Evolutionary conservation across 441 rosid species (phyloP).

Genomic region (Eruca vesicaria): DNA sequence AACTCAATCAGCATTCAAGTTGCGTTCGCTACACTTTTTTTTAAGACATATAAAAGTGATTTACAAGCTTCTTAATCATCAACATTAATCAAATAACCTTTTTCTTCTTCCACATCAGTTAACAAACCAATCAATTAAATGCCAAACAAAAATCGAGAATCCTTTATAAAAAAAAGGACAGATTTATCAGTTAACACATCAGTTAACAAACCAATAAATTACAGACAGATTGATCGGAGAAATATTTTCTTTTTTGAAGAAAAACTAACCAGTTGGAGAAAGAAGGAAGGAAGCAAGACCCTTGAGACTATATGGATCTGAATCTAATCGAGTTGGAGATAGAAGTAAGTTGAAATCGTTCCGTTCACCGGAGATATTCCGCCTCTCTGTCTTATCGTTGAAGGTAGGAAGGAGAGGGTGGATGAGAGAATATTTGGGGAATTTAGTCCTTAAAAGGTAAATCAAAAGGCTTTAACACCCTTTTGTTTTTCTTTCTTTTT

Average conservation of each 20-base stretch:
- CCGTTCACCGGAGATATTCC: slow-evolving; percentile 11
- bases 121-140: slow-evolving; percentile 21
- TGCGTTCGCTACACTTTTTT: slow-evolving; percentile 10
- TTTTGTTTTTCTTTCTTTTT: slow-evolving; percentile 17
- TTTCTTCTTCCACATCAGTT: slow-evolving; percentile 13
- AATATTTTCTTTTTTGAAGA: neutral
- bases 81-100: neutral
- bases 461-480: slow-evolving; percentile 6
- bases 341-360: slow-evolving; percentile 28
- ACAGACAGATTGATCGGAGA: slow-evolving; percentile 3
- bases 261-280: slow-evolving; percentile 18
- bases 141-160: neutral
- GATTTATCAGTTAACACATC: too few species aligned
- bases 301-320: slow-evolving; percentile 17
- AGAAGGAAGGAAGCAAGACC: neutral
- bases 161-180: too few species aligned
- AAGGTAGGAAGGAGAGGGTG: slow-evolving; percentile 15
- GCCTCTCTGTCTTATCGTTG: slow-evolving; percentile 21
- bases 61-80: neutral
- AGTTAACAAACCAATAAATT: slow-evolving; percentile 19
- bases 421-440: slow-evolving; percentile 6
- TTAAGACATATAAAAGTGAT: neutral
- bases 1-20: neutral
- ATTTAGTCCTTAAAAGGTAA: slow-evolving; percentile 27
- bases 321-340: neutral